Conservation (phyloP, 129 eudicot genomes). For the Flaveria ramosissima region DNA sequence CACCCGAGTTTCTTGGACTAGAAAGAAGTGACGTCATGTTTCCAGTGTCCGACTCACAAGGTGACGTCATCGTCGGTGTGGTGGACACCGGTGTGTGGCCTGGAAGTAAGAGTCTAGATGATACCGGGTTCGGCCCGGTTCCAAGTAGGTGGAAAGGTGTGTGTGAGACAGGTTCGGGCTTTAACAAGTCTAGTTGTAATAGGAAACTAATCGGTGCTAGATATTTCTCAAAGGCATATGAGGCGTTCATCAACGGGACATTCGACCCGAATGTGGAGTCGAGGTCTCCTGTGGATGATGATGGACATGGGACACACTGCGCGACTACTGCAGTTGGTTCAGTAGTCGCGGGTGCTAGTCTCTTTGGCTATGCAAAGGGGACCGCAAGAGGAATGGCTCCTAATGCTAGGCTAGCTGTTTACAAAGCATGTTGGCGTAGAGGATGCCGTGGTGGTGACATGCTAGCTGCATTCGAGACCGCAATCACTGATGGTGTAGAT, state of each 20-base stretch:
- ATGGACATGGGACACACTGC: slow-evolving; percentile 80
- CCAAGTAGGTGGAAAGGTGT: slow-evolving; percentile 71
- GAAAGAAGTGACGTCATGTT: slow-evolving; percentile 27
- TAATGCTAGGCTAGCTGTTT: slow-evolving; percentile 69
- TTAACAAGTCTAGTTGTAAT: slow-evolving; percentile 56
- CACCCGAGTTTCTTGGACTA: slow-evolving; percentile 79
- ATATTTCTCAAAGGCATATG: slow-evolving; percentile 60
- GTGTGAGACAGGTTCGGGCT: slow-evolving; percentile 54
- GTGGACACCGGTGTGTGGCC: slow-evolving; percentile 91
- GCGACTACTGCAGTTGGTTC: slow-evolving; percentile 73
- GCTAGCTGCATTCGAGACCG: slow-evolving; percentile 63
- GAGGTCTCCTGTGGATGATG: slow-evolving; percentile 74
- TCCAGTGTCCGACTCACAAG: slow-evolving; percentile 30
- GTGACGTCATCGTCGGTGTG: slow-evolving; percentile 71
- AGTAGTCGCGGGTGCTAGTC: slow-evolving; percentile 53
- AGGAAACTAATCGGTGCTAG: slow-evolving; percentile 74
- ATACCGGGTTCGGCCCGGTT: slow-evolving; percentile 55
- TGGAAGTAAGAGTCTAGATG: slow-evolving; percentile 49
- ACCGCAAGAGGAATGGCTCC: slow-evolving; percentile 78
- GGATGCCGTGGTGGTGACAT: slow-evolving; percentile 66
- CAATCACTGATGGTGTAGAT: slow-evolving; percentile 65
- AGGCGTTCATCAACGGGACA: slow-evolving; percentile 47
- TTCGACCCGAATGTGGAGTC: slow-evolving; percentile 59
- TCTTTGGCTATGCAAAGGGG: slow-evolving; percentile 70
- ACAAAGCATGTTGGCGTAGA: slow-evolving; percentile 66